These are phyloP conservation scores for Diaporthe ampelina DNA, from an alignment of 2,329 filamentous ascomycete genomes.

Conservation along the genomic window DNA sequence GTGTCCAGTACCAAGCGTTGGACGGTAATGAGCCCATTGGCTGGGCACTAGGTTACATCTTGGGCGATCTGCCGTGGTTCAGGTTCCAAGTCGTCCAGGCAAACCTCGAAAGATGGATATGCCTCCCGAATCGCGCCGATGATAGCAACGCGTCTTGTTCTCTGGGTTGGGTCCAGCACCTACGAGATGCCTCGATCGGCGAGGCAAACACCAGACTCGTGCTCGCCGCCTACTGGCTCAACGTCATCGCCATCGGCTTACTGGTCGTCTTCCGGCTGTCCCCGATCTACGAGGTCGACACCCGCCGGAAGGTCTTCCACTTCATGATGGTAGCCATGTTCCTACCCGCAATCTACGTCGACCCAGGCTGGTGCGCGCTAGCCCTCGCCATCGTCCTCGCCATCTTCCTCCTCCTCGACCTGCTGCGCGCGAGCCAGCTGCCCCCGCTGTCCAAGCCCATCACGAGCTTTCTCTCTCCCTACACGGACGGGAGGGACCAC, in stretches of 20 bases:
- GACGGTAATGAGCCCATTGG: slow-evolving; percentile 84
- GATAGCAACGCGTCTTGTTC: slow-evolving; percentile 56
- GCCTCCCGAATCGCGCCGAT: slow-evolving; percentile 67
- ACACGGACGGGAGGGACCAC: slow-evolving; percentile 93
- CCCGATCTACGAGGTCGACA: slow-evolving; percentile 89
- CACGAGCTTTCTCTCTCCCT: slow-evolving; percentile 89
- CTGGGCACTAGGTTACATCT: slow-evolving; percentile 91
- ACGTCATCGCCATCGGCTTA: slow-evolving; percentile 79
- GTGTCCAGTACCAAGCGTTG: slow-evolving; percentile 78
- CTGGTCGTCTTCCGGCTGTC: slow-evolving; percentile 81
- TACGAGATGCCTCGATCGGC: slow-evolving; percentile 77
- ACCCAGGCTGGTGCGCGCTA: slow-evolving; percentile 85
- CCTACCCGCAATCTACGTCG: slow-evolving; percentile 86
- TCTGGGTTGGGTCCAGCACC: slow-evolving; percentile 73
- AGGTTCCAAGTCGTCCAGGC: slow-evolving; percentile 78
- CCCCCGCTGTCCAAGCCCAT: slow-evolving; percentile 90
- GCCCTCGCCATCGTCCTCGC: slow-evolving; percentile 85
- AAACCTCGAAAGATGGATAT: slow-evolving; percentile 82
- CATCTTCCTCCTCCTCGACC: slow-evolving; percentile 88
- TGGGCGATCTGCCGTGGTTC: slow-evolving; percentile 82
- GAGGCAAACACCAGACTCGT: slow-evolving; percentile 86
- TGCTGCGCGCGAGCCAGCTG: slow-evolving; percentile 90
- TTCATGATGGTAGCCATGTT: slow-evolving; percentile 99
- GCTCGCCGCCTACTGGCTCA: slow-evolving; percentile 80
- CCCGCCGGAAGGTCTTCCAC: slow-evolving; percentile 95